Conservation (phyloP, 2,329 filamentous ascomycete species). For the Ceratocystis lukuohia region DNA sequence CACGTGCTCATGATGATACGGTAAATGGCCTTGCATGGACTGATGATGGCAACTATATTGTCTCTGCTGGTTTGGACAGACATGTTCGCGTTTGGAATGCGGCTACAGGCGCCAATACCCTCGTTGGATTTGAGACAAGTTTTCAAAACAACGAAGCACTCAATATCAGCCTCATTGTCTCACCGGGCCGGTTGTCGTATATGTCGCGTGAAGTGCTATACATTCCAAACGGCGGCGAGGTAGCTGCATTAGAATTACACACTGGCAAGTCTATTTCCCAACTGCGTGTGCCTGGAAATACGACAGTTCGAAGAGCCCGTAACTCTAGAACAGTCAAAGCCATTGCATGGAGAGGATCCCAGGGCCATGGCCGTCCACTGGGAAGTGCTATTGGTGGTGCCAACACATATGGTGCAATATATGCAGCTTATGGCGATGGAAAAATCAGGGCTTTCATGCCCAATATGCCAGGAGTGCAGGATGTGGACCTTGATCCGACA, state of each 20-base stretch:
- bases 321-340: conserved; percentile 55
- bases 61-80: conserved; percentile 73
- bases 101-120: conserved; percentile 66
- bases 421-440: conserved; percentile 73
- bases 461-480: conserved; percentile 36
- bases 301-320: conserved; percentile 33
- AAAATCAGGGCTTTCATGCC: conserved; percentile 71
- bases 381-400: conserved; percentile 48
- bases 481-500: conserved; percentile 29
- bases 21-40: conserved; percentile 83
- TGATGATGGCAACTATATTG: conserved; percentile 59
- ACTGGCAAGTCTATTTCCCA: conserved; percentile 60
- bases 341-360: conserved; percentile 56
- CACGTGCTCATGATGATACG: conserved; percentile 61
- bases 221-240: conserved; percentile 70
- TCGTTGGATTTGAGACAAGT: conserved; percentile 74
- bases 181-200: conserved; percentile 45
- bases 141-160: conserved; percentile 59
- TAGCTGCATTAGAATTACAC: conserved; percentile 66
- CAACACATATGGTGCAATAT: conserved; percentile 45
- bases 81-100: conserved; percentile 81
- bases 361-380: conserved; percentile 44
- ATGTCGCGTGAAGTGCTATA: conserved; percentile 54
- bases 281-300: conserved; percentile 43
- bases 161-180: conserved; percentile 47